These are phyloP conservation scores for Herpotrichia juniperi DNA, from an alignment of 2,329 filamentous ascomycete species.

Conservation along the genomic window DNA sequence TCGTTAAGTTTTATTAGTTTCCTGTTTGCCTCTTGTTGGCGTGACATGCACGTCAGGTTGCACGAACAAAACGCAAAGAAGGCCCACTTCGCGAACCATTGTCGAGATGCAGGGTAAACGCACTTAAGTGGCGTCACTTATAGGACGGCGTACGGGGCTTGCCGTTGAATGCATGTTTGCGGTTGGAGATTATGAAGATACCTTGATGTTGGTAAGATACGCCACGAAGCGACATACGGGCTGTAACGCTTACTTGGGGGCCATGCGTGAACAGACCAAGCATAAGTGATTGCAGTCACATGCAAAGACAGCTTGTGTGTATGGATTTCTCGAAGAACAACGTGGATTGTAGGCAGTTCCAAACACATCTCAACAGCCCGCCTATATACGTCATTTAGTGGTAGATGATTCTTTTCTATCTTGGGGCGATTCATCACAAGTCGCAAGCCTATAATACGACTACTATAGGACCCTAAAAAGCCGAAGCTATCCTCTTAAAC, in stretches of 20 bases:
- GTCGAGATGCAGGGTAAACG: neutral
- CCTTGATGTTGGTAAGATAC: neutral
- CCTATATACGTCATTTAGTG: too few relatives aligned
- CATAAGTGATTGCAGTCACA: too few relatives aligned
- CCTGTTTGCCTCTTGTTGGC: neutral
- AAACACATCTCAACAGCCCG: too few relatives aligned
- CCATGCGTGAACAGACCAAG: neutral
- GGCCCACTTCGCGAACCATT: neutral
- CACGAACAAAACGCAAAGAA: neutral
- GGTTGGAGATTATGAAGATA: neutral
- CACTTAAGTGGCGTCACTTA: neutral
- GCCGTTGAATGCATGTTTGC: neutral
- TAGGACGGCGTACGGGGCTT: neutral
- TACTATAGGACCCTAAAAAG: too few relatives aligned
- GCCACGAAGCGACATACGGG: neutral
- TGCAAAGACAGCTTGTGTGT: too few relatives aligned
- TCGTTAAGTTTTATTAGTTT: neutral
- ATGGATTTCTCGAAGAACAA: too few relatives aligned
- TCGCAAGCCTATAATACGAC: too few relatives aligned
- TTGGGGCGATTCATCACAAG: too few relatives aligned
- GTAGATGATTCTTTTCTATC: too few relatives aligned
- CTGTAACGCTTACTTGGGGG: neutral
- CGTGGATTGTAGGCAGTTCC: too few relatives aligned
- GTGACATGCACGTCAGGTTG: neutral
- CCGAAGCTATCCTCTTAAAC: too few relatives aligned